These are phyloP conservation scores for Nectriaceae sp. DNA, from an alignment of 2,329 filamentous ascomycete species.

Conservation along the genomic window DNA sequence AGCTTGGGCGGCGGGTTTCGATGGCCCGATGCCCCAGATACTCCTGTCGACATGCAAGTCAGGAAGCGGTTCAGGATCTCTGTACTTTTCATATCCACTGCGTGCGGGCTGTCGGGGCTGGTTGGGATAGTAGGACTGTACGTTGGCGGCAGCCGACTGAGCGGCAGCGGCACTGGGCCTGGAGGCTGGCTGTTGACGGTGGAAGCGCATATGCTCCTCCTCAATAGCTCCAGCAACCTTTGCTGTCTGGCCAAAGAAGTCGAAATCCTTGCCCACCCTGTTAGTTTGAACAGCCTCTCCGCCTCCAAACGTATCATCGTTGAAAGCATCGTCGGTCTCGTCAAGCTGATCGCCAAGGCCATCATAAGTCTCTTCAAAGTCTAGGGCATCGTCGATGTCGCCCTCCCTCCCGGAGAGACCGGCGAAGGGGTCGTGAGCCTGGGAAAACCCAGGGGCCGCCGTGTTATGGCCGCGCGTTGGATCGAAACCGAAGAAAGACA, in stretches of 20 bases:
- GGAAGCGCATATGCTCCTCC: conserved; percentile 86
- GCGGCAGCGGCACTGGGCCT: conserved; percentile 36
- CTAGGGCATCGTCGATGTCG: conserved; percentile 58
- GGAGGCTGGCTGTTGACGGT: conserved; percentile 67
- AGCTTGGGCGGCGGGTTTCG: conserved; percentile 41
- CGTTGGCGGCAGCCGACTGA: conserved; percentile 34
- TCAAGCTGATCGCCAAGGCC: conserved; percentile 88
- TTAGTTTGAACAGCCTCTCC: conserved; percentile 38
- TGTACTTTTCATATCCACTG: conserved; percentile 91
- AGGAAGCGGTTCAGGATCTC: conserved; percentile 79
- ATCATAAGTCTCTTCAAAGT: conserved; percentile 98
- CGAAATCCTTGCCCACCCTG: conserved; percentile 86
- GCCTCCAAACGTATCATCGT: conserved; percentile 87
- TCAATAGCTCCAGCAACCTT: conserved; percentile 83
- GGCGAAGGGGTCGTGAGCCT: conserved; percentile 83
- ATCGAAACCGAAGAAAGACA: conserved; percentile 95
- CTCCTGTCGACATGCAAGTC: conserved; percentile 91
- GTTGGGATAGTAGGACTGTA: conserved; percentile 14
- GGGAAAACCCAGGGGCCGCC: conserved; percentile 78
- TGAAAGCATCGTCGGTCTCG: conserved; percentile 91
- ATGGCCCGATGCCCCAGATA: conserved; percentile 79
- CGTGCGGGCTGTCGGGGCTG: conserved; percentile 55
- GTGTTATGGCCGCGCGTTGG: conserved; percentile 68
- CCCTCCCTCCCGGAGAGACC: conserved; percentile 69
- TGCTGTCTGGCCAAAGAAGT: conserved; percentile 93